Conservation (phyloP, 2,329 filamentous ascomycete genomes). For the Chaetomium sp. region DNA sequence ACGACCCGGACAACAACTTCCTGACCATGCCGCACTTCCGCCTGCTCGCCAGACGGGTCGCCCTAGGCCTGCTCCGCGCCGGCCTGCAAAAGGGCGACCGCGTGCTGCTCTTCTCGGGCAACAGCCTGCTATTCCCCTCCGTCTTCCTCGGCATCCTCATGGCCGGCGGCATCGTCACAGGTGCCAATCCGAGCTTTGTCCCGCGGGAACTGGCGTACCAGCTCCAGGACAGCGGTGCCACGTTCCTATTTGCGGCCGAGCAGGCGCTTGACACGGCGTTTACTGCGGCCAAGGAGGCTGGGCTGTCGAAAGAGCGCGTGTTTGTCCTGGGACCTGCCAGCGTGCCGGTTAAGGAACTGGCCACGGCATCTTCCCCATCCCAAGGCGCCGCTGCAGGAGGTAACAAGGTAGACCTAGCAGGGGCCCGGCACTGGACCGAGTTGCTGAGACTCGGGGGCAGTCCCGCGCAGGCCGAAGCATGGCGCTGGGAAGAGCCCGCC, state of each 20-base stretch:
- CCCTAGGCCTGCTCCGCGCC: conserved; percentile 56
- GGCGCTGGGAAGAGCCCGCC: conserved; percentile 55
- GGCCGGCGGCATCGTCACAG: conserved; percentile 72
- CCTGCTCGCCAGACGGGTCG: conserved; percentile 65
- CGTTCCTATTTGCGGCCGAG: conserved; percentile 59
- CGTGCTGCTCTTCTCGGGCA: conserved; percentile 66
- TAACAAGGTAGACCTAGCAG: conserved; percentile 16
- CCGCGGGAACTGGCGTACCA: conserved; percentile 69
- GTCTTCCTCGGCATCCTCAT: conserved; percentile 68
- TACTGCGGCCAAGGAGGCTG: conserved; percentile 55
- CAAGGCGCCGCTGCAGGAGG: conserved; percentile 19
- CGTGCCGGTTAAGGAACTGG: conserved; percentile 21
- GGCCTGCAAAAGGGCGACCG: conserved; percentile 64
- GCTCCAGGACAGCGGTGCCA: conserved; percentile 62
- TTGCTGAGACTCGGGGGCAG: conserved; percentile 42
- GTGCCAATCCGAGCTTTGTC: conserved; percentile 45
- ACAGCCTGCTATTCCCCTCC: conserved; percentile 65
- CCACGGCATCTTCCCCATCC: conserved; percentile 13
- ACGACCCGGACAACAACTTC: conserved; percentile 58
- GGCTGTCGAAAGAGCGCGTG: conserved; percentile 48
- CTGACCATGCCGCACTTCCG: conserved; percentile 60
- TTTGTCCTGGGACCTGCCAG: conserved; percentile 59
- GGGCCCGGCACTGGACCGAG: conserved; percentile 57
- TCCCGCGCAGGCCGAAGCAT: conserved; percentile 44
- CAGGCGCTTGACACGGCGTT: conserved; percentile 55